Evolutionary conservation across 768 basidiomycete genomes (phyloP).

Genomic region (Sistotremastrum suecicum): DNA sequence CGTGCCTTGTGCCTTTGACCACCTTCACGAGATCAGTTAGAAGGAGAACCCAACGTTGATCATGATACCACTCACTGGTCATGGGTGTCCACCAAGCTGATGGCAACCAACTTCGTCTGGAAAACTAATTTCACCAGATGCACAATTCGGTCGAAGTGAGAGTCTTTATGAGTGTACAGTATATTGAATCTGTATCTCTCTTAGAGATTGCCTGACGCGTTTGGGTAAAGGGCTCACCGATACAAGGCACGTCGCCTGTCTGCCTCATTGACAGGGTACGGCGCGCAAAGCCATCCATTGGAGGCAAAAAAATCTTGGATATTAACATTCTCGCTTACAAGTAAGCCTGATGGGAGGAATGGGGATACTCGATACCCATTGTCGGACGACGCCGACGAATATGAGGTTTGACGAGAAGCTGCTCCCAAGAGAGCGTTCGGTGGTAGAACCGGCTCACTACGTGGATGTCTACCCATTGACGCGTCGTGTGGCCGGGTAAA

Average conservation of each 20-base stretch:
- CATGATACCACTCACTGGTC: slow-evolving; percentile 46
- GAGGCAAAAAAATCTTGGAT: no score
- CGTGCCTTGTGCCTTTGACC: slow-evolving; percentile 84
- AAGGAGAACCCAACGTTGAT: background rate
- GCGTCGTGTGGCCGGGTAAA: no score
- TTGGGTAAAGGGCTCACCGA: slow-evolving; percentile 34
- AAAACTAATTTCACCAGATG: slow-evolving; percentile 91
- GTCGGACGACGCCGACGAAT: no score
- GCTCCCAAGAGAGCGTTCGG: no score
- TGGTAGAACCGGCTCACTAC: no score
- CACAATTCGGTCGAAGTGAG: slow-evolving; percentile 88
- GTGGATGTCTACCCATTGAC: no score
- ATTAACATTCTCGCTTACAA: no score
- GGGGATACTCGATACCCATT: no score
- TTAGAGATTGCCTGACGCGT: background rate
- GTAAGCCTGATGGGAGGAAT: no score
- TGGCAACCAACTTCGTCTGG: slow-evolving; percentile 71
- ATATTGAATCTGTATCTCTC: slow-evolving; percentile 58
- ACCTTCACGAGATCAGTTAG: slow-evolving; percentile 26
- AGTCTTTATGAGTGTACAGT: slow-evolving; percentile 72
- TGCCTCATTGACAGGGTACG: slow-evolving; percentile 72
- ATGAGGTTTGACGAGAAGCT: no score
- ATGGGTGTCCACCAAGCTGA: slow-evolving; percentile 71
- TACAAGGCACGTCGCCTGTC: slow-evolving; percentile 76
- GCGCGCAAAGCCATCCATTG: slow-evolving; percentile 43